Conservation (phyloP, 1,139 yeast genomes). For the Pichia sp. region DNA sequence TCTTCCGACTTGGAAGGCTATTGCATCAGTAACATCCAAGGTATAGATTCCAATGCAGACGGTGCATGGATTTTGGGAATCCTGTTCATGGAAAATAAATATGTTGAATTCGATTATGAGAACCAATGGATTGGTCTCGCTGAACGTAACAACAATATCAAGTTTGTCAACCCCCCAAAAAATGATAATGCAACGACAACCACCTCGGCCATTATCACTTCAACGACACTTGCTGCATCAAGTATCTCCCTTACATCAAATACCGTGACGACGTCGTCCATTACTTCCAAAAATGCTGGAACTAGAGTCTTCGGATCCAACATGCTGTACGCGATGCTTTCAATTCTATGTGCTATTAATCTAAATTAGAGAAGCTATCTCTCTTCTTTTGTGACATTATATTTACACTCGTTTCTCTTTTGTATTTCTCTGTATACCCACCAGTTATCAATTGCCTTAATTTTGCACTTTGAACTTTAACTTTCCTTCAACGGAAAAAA, state of each 20-base stretch:
- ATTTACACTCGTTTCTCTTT: too few relatives aligned
- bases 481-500: too few relatives aligned
- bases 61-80: constrained; percentile 51
- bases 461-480: too few relatives aligned
- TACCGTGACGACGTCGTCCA: constrained; percentile 9
- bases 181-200: constrained; percentile 3
- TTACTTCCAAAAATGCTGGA: constrained; percentile 3
- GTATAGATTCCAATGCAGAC: constrained; percentile 31
- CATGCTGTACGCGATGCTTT: too few relatives aligned
- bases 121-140: constrained; percentile 48
- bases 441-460: too few relatives aligned
- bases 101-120: constrained; percentile 53
- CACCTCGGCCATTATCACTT: constrained; percentile 2
- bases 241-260: constrained; percentile 7
- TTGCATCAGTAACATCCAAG: constrained; percentile 65
- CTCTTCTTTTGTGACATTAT: too few relatives aligned
- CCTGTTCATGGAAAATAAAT: constrained; percentile 49
- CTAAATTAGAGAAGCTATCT: too few relatives aligned
- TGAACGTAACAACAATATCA: constrained; percentile 20
- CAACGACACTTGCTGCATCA: constrained; percentile 3
- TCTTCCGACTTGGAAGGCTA: constrained; percentile 35
- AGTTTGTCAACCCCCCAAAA: constrained; percentile 13
- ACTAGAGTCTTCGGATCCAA: too few relatives aligned
- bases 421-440: too few relatives aligned
- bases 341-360: too few relatives aligned